Evolutionary conservation across 176 grass and related monocot genomes (phyloP).

Genomic region (Oryza coarctata): DNA sequence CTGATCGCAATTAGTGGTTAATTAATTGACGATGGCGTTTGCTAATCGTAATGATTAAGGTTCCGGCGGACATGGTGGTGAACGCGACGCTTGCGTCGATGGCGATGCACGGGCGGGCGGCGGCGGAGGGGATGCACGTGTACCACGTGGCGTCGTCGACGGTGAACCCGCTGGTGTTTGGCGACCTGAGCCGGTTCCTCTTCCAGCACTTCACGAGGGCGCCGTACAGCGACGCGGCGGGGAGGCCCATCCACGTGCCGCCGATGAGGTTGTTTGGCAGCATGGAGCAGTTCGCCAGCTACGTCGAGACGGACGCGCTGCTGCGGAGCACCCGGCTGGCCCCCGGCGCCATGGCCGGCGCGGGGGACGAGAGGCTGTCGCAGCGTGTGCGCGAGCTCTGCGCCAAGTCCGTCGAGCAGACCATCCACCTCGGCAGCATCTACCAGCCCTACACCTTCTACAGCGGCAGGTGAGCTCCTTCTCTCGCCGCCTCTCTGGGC

Average conservation of each 20-base stretch:
- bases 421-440: conserved; percentile 73
- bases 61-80: conserved; percentile 96
- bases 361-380: conserved; percentile 21
- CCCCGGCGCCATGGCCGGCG: background rate
- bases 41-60: conserved; percentile 54
- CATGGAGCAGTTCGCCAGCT: conserved; percentile 75
- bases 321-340: conserved; percentile 36
- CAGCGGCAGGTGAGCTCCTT: conserved; percentile 67
- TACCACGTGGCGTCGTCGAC: conserved; percentile 87
- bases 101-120: conserved; percentile 60
- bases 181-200: conserved; percentile 59
- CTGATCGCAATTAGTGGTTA: background rate
- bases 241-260: conserved; percentile 59
- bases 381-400: conserved; percentile 49
- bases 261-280: conserved; percentile 64
- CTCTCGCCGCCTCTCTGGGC: too few relatives aligned
- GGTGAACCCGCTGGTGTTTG: conserved; percentile 77
- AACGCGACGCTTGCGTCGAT: conserved; percentile 86
- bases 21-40: background rate
- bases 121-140: conserved; percentile 61
- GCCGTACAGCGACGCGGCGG: conserved; percentile 60
- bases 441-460: conserved; percentile 97
- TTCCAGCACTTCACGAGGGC: conserved; percentile 71
- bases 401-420: conserved; percentile 75
- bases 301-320: conserved; percentile 60